Conservation (phyloP, 192 early-diverging fungal genomes). For the Gigaspora rosea region DNA sequence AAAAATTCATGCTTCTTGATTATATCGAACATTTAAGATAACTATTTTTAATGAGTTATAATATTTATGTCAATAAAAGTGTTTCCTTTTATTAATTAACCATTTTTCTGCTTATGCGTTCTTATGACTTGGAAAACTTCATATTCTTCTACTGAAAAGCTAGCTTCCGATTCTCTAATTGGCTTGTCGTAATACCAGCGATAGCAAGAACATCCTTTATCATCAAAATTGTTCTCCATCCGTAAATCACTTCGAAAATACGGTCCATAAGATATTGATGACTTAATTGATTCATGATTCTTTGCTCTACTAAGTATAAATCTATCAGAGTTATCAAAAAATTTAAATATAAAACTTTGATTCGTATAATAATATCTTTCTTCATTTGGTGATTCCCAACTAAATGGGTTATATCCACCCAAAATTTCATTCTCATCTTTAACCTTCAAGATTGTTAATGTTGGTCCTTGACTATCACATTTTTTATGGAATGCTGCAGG, state of each 20-base stretch:
- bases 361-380: background rate
- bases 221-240: background rate
- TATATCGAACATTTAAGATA: too few relatives aligned
- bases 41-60: too few relatives aligned
- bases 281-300: background rate
- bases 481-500: background rate
- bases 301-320: background rate
- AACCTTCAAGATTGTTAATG: background rate
- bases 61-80: too few relatives aligned
- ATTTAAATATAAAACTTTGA: background rate
- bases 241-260: background rate
- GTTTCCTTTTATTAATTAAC: too few relatives aligned
- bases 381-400: background rate
- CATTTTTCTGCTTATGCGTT: too few relatives aligned
- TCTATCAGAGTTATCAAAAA: background rate
- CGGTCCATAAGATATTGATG: background rate
- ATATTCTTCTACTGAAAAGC: too few relatives aligned
- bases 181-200: background rate
- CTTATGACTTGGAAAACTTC: background rate
- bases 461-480: background rate
- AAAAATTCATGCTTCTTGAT: too few relatives aligned
- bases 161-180: background rate
- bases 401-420: background rate
- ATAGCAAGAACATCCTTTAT: background rate
- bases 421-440: background rate